A percentile compares a stretch with the other conserved stretches of the same genome.
Evolutionary conservation across 805 yeast genomes (phyloP).

Genomic region (Schizosaccharomyces cryophilus): DNA sequence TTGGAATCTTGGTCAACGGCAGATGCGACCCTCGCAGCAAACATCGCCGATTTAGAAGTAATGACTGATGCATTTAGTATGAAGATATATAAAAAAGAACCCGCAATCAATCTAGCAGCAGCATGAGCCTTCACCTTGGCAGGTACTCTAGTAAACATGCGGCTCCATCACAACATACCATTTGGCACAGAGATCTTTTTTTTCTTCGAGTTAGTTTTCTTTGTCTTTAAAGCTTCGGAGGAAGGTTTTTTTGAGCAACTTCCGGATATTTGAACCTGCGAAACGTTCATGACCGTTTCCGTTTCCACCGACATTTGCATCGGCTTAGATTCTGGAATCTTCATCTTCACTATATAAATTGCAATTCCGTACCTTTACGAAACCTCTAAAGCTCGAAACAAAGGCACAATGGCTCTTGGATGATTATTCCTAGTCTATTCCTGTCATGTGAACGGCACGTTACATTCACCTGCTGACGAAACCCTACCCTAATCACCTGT

Average conservation of each 20-base stretch:
- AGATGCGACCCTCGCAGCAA: slow-evolving; percentile 82
- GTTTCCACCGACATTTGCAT: slow-evolving; percentile 2
- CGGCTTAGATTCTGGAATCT: background rate
- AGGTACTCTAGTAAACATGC: too few species aligned
- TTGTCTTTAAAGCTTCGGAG: background rate
- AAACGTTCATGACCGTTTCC: background rate
- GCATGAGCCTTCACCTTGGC: background rate
- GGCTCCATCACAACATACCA: background rate
- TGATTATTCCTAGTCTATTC: too few species aligned
- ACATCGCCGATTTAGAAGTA: slow-evolving; percentile 47
- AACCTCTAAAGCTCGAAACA: too few species aligned
- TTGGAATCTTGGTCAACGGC: slow-evolving; percentile 79
- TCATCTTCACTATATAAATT: background rate
- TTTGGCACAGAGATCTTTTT: background rate
- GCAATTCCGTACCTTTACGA: too few species aligned
- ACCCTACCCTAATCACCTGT: background rate
- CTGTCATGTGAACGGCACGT: background rate
- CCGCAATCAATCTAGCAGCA: background rate
- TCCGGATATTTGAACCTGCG: background rate
- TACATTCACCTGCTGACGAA: background rate
- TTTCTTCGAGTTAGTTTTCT: background rate
- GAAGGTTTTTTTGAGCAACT: background rate
- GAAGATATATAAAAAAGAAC: background rate
- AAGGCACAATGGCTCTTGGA: too few species aligned
- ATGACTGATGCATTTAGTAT: background rate